Percentiles rank a stretch among this genome's conserved stretches.
Evolutionary conservation across 1,284 basidiomycete species (phyloP).

Genomic region (Grifola frondosa): DNA sequence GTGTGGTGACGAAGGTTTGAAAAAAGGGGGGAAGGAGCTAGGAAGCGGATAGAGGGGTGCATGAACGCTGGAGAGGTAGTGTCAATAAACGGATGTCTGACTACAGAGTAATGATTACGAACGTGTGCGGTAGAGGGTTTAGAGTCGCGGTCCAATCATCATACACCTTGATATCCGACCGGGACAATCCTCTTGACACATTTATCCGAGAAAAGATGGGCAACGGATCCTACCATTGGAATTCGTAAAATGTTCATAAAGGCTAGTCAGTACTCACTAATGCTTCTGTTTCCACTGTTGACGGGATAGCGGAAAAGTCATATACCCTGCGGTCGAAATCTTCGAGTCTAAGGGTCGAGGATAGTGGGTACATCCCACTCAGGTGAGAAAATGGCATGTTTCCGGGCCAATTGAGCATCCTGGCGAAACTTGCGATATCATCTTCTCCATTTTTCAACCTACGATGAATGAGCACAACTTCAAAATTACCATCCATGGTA

Average conservation of each 20-base stretch:
- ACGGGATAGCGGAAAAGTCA: conserved; percentile 44
- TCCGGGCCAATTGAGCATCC: conserved; percentile 54
- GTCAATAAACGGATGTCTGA: not conserved
- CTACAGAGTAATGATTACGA: not conserved
- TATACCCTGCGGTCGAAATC: conserved; percentile 35
- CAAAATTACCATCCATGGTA: not conserved
- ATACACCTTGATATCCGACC: conserved; percentile 36
- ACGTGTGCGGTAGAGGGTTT: conserved; percentile 21
- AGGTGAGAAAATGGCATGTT: conserved; percentile 59
- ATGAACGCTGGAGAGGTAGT: conserved; percentile 23
- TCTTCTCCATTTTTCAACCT: conserved; percentile 41
- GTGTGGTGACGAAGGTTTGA: conserved; percentile 15
- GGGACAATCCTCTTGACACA: conserved; percentile 56
- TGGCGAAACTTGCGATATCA: conserved; percentile 47
- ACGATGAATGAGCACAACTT: conserved; percentile 1
- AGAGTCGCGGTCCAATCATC: conserved; percentile 32
- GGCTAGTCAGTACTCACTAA: no score
- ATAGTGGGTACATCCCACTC: conserved; percentile 51
- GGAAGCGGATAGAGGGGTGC: conserved; percentile 28
- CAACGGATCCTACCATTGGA: not conserved
- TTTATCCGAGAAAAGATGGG: conserved; percentile 43
- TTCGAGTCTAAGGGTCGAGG: conserved; percentile 21
- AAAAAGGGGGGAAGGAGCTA: conserved; percentile 30
- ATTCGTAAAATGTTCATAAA: no score
- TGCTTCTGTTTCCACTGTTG: conserved; percentile 13